Evolutionary conservation across 2,329 filamentous ascomycete species (phyloP).

Genomic region (Ophidiomyces ophidiicola): DNA sequence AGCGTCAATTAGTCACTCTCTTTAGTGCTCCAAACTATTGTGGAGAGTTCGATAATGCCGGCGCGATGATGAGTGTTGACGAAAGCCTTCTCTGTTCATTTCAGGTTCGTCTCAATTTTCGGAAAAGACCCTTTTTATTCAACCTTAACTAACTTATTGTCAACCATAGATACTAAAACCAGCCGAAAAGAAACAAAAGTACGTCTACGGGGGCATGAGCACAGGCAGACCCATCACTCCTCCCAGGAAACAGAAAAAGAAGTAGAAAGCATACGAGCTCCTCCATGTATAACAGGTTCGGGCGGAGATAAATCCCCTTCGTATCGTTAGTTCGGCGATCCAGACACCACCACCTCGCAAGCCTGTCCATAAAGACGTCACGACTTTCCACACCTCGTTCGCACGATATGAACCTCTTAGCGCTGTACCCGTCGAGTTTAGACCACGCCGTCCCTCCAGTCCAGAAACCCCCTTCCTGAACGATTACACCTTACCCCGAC

Average conservation of each 20-base stretch:
- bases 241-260: constrained; percentile 59
- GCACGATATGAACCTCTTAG: neutral
- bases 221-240: constrained; percentile 57
- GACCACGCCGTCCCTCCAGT: neutral
- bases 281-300: constrained; percentile 74
- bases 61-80: constrained; percentile 99
- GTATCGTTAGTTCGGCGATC: constrained; percentile 6
- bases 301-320: constrained; percentile 63
- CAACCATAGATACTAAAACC: constrained; percentile 82
- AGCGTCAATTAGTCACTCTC: constrained; percentile 89
- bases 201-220: constrained; percentile 66
- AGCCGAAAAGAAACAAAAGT: constrained; percentile 99
- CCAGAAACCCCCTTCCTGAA: neutral
- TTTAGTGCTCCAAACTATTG: constrained; percentile 99
- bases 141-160: constrained; percentile 14
- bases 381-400: neutral
- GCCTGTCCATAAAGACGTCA: neutral
- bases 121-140: constrained; percentile 1
- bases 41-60: constrained; percentile 97
- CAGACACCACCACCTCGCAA: neutral
- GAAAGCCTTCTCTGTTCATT: constrained; percentile 97
- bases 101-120: constrained; percentile 52
- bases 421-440: neutral
- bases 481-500: neutral
- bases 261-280: constrained; percentile 62